Evolutionary conservation across 352 stramenopile genomes (phyloP).

Genomic region (Phytophthora lateralis): DNA sequence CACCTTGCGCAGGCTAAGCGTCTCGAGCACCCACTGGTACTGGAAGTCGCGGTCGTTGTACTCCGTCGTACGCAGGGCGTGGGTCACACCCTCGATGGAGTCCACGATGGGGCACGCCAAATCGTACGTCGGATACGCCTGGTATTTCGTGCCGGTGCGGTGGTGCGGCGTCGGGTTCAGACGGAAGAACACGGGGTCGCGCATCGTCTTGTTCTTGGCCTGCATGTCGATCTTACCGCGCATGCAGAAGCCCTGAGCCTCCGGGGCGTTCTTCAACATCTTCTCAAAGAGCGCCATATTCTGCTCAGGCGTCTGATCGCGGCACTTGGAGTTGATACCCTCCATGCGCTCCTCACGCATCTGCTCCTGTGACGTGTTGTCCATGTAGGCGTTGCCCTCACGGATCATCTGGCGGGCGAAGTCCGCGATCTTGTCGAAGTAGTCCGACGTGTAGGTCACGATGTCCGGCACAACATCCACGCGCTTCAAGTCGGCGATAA

Average conservation of each 20-base stretch:
- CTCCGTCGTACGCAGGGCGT: slow-evolving; percentile 98
- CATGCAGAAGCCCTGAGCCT: slow-evolving; percentile 77
- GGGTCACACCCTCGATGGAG: slow-evolving; percentile 98
- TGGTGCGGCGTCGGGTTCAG: slow-evolving; percentile 85
- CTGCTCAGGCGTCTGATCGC: slow-evolving; percentile 82
- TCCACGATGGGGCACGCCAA: slow-evolving; percentile 99
- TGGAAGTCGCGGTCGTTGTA: slow-evolving; percentile 99
- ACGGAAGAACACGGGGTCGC: slow-evolving; percentile 91
- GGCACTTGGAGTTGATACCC: slow-evolving; percentile 90
- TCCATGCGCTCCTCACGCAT: slow-evolving; percentile 97
- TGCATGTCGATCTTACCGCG: slow-evolving; percentile 96
- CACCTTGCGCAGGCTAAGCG: slow-evolving; percentile 85
- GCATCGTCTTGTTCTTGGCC: slow-evolving; percentile 90
- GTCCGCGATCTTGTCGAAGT: slow-evolving; percentile 96
- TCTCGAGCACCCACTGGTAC: slow-evolving; percentile 95
- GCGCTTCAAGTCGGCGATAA: slow-evolving; percentile 89
- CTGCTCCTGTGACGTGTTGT: slow-evolving; percentile 98
- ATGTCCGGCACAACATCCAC: slow-evolving; percentile 83
- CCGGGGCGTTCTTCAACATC: slow-evolving; percentile 94
- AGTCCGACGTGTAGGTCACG: slow-evolving; percentile 98
- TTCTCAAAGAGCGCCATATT: slow-evolving; percentile 96
- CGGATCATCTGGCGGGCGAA: slow-evolving; percentile 95
- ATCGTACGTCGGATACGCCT: slow-evolving; percentile 99
- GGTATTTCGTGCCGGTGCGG: slow-evolving; percentile 96
- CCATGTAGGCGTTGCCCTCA: slow-evolving; percentile 98